Conservation (phyloP, 2,329 filamentous ascomycete species). For the Didymella keratinophila region DNA sequence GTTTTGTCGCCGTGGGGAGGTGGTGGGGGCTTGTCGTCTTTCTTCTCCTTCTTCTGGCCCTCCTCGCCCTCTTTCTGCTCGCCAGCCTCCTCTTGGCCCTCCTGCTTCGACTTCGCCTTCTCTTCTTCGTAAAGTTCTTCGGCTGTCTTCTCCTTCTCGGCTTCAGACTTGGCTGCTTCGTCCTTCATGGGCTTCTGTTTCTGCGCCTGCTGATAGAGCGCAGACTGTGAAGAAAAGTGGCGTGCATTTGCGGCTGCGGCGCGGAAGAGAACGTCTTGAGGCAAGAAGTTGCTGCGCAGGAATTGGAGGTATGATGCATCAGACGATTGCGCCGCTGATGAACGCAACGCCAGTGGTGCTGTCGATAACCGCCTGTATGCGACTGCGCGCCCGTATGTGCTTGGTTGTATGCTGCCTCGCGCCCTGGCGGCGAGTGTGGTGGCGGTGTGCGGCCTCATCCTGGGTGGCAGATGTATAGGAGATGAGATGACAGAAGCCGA, state of each 20-base stretch:
- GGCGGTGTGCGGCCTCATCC: constrained; percentile 56
- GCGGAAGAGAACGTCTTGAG: constrained; percentile 50
- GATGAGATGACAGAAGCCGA: constrained; percentile 15
- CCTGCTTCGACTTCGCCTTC: constrained; percentile 51
- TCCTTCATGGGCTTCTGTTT: constrained; percentile 48
- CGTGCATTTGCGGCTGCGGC: constrained; percentile 54
- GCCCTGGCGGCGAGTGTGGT: constrained; percentile 53
- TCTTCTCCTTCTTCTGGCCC: constrained; percentile 67
- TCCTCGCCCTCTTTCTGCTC: constrained; percentile 57
- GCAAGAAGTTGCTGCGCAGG: constrained; percentile 55
- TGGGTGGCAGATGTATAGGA: constrained; percentile 30
- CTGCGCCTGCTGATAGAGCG: constrained; percentile 45
- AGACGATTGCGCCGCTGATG: constrained; percentile 35
- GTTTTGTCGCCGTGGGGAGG: constrained; percentile 99
- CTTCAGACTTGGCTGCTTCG: constrained; percentile 33
- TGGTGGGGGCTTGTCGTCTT: constrained; percentile 74
- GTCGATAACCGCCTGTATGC: constrained; percentile 58
- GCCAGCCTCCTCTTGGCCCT: constrained; percentile 56
- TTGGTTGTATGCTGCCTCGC: constrained; percentile 48
- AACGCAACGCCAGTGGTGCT: constrained; percentile 29
- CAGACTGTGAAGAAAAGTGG: constrained; percentile 54
- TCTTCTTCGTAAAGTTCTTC: constrained; percentile 53
- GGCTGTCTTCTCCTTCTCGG: constrained; percentile 51
- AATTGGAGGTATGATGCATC: constrained; percentile 44
- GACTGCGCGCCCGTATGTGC: constrained; percentile 54